Evolutionary conservation across 768 basidiomycete genomes (phyloP).

Genomic region (Dentipellis sp.): DNA sequence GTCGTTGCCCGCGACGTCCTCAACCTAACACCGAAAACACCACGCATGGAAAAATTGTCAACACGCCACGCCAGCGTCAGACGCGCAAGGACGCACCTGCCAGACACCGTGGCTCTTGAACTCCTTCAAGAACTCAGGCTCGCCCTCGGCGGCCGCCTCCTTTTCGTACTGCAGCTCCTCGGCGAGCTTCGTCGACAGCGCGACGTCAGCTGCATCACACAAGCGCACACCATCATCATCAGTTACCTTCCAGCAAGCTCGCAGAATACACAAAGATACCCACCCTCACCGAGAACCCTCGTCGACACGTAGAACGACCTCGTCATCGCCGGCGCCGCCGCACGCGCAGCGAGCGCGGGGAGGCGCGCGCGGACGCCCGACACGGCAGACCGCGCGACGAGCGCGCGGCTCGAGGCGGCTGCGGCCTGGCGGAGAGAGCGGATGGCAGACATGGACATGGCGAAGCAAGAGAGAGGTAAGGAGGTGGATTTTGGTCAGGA

Average conservation of each 20-base stretch:
- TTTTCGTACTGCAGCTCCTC: conserved; percentile 86
- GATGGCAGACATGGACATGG: conserved; percentile 45
- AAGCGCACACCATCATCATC: neutral
- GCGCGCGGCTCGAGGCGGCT: conserved; percentile 32
- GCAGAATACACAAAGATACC: conserved; percentile 9
- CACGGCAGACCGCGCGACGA: conserved; percentile 18
- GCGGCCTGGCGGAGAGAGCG: conserved; percentile 52
- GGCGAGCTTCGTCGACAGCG: conserved; percentile 62
- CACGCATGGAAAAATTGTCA: too few relatives aligned
- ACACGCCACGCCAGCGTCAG: too few relatives aligned
- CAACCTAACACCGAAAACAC: conserved; percentile 36
- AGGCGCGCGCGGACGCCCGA: conserved; percentile 14
- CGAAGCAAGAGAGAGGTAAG: too few relatives aligned
- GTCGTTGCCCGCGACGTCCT: conserved; percentile 63
- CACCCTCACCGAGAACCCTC: conserved; percentile 33
- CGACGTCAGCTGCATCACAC: conserved; percentile 49
- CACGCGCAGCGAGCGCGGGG: conserved; percentile 18
- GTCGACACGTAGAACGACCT: conserved; percentile 30
- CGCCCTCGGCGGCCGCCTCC: conserved; percentile 36
- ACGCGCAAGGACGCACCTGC: conserved; percentile 40
- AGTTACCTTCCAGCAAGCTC: too few relatives aligned
- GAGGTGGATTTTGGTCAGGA: neutral
- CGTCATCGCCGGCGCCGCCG: conserved; percentile 15
- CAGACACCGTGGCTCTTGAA: conserved; percentile 73
- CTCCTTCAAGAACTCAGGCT: conserved; percentile 69